phyloP scores from a whole-genome alignment of 495 filamentous ascomycete genomes.

The Neurospora sp. region DNA sequence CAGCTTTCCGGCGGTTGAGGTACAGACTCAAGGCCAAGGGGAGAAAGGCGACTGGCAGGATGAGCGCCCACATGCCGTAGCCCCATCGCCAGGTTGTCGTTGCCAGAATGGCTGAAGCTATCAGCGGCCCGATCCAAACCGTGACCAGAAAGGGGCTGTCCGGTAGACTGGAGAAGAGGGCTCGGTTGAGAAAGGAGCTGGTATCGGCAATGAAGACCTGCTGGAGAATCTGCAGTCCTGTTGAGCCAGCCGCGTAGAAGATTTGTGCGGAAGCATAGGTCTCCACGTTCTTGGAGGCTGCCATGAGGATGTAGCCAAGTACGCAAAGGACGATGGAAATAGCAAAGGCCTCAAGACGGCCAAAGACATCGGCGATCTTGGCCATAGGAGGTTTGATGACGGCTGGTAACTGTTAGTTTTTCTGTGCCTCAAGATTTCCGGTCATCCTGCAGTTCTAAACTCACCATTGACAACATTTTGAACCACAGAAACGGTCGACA shows the following conservation, averaged over 20 bases:
- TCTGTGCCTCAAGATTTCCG: background rate
- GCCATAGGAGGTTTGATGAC: conserved; percentile 36
- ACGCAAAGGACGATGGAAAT: conserved; percentile 26
- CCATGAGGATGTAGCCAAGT: conserved; percentile 31
- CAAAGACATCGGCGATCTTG: conserved; percentile 35
- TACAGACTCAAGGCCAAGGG: conserved; percentile 44
- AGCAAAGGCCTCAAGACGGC: conserved; percentile 30
- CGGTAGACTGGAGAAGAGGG: conserved; percentile 49
- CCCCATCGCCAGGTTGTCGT: conserved; percentile 50
- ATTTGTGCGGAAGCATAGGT: conserved; percentile 38
- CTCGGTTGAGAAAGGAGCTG: conserved; percentile 51
- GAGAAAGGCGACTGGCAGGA: conserved; percentile 42
- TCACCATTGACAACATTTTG: conserved; percentile 39
- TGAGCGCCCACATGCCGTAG: conserved; percentile 49
- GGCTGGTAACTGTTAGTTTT: conserved; percentile 10
- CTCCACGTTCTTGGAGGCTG: conserved; percentile 27
- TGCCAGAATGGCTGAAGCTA: conserved; percentile 33
- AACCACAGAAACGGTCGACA: conserved; percentile 48
- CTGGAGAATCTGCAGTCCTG: conserved; percentile 47
- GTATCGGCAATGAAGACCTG: conserved; percentile 58
- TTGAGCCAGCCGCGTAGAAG: conserved; percentile 36
- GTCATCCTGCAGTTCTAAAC: background rate
- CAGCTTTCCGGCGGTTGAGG: conserved; percentile 44
- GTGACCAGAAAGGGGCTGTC: conserved; percentile 54
- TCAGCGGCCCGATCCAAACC: conserved; percentile 40